Evolutionary conservation across 495 filamentous ascomycete species (phyloP), one percentile per base, ranked within the genome.

Genomic region (Podospora bellae-mahoneyi): DNA sequence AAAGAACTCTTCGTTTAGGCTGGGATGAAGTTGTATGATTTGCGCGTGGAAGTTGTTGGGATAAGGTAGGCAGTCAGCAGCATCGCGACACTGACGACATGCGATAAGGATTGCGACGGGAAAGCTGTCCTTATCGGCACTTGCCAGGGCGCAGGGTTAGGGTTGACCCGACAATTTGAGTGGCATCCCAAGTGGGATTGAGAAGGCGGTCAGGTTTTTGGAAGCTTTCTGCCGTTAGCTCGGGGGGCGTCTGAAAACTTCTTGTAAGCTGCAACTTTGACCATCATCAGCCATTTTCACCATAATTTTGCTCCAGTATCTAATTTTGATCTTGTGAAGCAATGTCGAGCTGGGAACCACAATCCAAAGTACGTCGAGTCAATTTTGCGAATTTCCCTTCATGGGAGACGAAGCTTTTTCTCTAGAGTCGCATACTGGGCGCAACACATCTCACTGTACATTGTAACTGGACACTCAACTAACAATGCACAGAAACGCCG

Each of bases 401-500:
- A 13, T 4, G 6, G 23, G 6, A 9, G n/a, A 10, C 9, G 39
- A 5, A 13, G 23, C 39, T 10, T 48, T 13, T 48, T 48, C 39
- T 48, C 39, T 48, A 10, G 39, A 48, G 15, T 48, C 10, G 7
- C 39, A 48, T 48, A 48, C 39, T 48, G 39, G 15, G 39, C 15
- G 39, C 39, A 48, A 48, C 13, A 34, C 2, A 15, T n/a, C 7
- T 10, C 10, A 53, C 5, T 20, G 30, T 16, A 34, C 2, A 18
- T 13, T 13, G 19, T n/a, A 3, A 63, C 6, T 10, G 18, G 32
- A 53, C 30, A 28, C 4, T 0, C 15, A 48, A 54, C 68, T 73
- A 64, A 74, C 53, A 13, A 0, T 13, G 3, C 55, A 4, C 58
- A 84, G 82, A 84, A 78, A 72, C 76, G 81, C 34, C 78, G 81